Evolutionary conservation across 345 rosid genomes (phyloP).

Genomic region (Abelmoschus esculentus): DNA sequence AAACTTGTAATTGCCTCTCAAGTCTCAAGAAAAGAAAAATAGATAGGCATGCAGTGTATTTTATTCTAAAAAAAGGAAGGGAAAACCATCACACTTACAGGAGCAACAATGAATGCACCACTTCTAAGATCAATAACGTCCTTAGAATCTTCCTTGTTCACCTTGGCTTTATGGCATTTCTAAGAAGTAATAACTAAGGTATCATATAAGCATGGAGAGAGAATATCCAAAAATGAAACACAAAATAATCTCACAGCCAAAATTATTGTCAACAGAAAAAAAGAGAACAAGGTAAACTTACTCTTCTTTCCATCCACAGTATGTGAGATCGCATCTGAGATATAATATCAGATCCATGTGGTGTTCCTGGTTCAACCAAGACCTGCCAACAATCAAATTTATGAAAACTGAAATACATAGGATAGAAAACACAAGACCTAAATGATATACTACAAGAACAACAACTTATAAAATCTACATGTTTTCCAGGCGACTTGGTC

Average conservation of each 20-base stretch:
- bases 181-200: slow-evolving; percentile 23
- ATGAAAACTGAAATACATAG: neutral
- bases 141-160: slow-evolving; percentile 33
- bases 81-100: slow-evolving; percentile 46
- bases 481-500: neutral
- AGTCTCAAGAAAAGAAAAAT: slow-evolving; percentile 8
- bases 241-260: neutral
- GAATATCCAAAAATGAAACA: slow-evolving; percentile 4
- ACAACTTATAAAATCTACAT: neutral
- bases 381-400: slow-evolving; percentile 42
- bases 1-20: slow-evolving; percentile 12
- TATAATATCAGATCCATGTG: slow-evolving; percentile 83
- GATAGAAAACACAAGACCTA: neutral
- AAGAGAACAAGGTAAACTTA: slow-evolving; percentile 18
- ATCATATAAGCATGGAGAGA: slow-evolving; percentile 12
- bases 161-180: slow-evolving; percentile 57
- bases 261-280: neutral
- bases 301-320: slow-evolving; percentile 97
- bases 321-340: slow-evolving; percentile 93
- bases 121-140: slow-evolving; percentile 49
- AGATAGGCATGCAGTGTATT: neutral
- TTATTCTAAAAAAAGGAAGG: neutral
- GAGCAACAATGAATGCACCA: slow-evolving; percentile 84
- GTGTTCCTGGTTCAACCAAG: slow-evolving; percentile 89
- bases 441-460: neutral